A percentile compares a stretch with the other conserved stretches of the same genome.
These are phyloP conservation scores for Cladosporium sp. DNA, from an alignment of 2,329 filamentous ascomycete genomes.

Conservation along the genomic window DNA sequence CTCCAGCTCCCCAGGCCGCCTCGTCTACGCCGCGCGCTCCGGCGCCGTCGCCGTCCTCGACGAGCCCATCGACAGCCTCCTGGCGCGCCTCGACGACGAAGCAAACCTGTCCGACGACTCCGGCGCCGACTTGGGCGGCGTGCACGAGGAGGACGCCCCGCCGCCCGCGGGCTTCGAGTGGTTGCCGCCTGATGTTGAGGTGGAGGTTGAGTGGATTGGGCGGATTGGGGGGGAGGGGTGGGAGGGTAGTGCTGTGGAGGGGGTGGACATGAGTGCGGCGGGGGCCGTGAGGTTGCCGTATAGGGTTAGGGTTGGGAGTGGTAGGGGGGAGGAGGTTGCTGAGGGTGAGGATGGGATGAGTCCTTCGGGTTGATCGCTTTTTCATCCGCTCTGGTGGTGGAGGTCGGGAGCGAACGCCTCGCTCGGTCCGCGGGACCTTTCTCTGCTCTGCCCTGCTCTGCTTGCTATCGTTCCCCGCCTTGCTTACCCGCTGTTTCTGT, in stretches of 20 bases:
- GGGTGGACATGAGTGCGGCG: background rate
- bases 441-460: no score
- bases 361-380: background rate
- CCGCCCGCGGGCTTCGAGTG: background rate
- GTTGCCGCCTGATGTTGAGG: background rate
- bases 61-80: background rate
- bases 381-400: background rate
- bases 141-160: background rate
- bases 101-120: background rate
- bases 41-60: background rate
- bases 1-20: background rate
- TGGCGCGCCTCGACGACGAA: background rate
- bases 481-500: no score
- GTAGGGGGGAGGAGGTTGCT: no score
- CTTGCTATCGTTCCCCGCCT: no score
- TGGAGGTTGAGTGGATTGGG: background rate
- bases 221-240: background rate
- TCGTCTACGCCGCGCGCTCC: background rate
- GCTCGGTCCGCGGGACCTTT: no score
- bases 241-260: background rate
- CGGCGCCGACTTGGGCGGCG: background rate
- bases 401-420: no score
- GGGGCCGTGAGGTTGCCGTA: no score
- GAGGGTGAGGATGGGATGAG: background rate
- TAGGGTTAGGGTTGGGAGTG: no score